phyloP scores from a whole-genome alignment of 2,329 filamentous ascomycete genomes.

The Fusarium globosum region DNA sequence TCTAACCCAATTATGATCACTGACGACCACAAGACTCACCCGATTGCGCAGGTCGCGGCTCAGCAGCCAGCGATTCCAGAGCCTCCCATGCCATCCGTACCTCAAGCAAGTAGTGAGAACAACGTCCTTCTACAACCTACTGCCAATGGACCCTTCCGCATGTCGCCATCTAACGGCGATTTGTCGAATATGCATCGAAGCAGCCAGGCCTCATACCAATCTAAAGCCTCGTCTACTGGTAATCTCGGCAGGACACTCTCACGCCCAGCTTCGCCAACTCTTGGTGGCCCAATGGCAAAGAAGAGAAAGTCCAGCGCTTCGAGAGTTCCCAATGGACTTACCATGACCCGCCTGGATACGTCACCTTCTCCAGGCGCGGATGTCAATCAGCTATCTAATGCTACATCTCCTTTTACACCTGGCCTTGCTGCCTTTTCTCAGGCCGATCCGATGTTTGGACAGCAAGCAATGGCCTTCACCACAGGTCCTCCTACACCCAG shows the following conservation, averaged over 20 bases:
- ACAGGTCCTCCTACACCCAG: slow-evolving; percentile 75
- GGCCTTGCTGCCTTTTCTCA: slow-evolving; percentile 57
- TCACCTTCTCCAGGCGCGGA: slow-evolving; percentile 54
- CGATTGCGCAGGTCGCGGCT: slow-evolving; percentile 45
- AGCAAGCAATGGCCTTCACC: slow-evolving; percentile 56
- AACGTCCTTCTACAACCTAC: slow-evolving; percentile 49
- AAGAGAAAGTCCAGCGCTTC: slow-evolving; percentile 83
- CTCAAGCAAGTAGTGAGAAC: slow-evolving; percentile 44
- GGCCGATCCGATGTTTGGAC: slow-evolving; percentile 59
- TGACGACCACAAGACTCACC: slow-evolving; percentile 93
- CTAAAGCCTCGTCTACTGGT: slow-evolving; percentile 49
- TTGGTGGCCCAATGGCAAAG: slow-evolving; percentile 75
- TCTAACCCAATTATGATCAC: slow-evolving; percentile 95
- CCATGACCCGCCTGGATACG: slow-evolving; percentile 85
- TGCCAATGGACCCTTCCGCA: slow-evolving; percentile 59
- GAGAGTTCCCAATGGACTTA: slow-evolving; percentile 77
- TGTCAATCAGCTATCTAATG: slow-evolving; percentile 53
- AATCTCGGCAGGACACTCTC: slow-evolving; percentile 62
- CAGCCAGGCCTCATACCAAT: slow-evolving; percentile 52
- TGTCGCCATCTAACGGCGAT: slow-evolving; percentile 72
- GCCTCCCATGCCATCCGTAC: slow-evolving; percentile 25
- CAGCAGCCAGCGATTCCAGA: slow-evolving; percentile 48
- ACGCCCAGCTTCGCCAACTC: slow-evolving; percentile 77
- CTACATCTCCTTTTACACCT: slow-evolving; percentile 66
- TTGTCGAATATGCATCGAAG: slow-evolving; percentile 68